Conservation (phyloP, 78 protist species). For the Dictyostelium intermedium region DNA sequence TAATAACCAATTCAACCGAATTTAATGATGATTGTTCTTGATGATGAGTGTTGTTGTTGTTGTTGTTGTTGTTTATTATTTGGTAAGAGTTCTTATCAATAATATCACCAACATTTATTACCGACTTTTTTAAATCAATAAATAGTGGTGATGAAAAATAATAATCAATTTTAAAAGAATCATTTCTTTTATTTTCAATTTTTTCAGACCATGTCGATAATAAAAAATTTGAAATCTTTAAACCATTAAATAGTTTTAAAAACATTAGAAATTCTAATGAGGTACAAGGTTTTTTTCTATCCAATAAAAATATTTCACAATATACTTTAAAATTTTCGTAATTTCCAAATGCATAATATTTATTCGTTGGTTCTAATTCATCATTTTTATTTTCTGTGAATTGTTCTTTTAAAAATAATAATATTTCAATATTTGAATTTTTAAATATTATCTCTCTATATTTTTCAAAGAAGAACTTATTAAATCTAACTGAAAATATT, state of each 20-base stretch:
- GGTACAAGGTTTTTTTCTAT: not conserved
- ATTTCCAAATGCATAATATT: not conserved
- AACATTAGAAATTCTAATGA: not conserved
- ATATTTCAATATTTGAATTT: not conserved
- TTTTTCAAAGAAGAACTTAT: not conserved
- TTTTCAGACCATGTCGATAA: not conserved
- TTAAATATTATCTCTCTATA: not conserved
- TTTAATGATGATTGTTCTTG: not conserved
- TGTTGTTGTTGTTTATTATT: not conserved
- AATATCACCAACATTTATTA: not conserved
- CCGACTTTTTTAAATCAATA: not conserved
- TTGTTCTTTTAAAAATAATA: not conserved
- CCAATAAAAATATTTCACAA: not conserved
- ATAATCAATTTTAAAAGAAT: not conserved
- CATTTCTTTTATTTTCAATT: not conserved
- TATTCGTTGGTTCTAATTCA: not conserved
- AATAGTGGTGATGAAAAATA: not conserved
- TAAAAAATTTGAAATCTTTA: not conserved
- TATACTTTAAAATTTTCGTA: not conserved
- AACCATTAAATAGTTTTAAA: not conserved
- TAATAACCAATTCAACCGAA: not conserved
- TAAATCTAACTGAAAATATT: not conserved
- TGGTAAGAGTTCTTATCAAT: too few species aligned
- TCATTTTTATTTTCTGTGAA: not conserved
- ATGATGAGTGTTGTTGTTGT: not conserved